Conservation (phyloP, 179 eudicot species). For the Nepenthes alata region DNA sequence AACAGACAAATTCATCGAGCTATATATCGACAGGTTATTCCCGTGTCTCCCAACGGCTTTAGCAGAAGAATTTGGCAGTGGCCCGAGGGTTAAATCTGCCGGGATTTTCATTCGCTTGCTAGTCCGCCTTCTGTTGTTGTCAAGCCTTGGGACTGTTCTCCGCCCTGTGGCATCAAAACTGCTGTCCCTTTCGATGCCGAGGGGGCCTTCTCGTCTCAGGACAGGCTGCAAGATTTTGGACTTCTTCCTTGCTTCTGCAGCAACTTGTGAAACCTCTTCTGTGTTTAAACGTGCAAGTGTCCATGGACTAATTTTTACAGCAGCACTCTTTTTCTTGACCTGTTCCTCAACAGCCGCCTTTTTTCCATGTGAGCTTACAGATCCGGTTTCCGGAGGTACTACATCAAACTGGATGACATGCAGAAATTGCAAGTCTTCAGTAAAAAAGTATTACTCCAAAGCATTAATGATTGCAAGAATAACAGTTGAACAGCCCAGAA, state of each 20-base stretch:
- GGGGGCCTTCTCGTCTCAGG: constrained; percentile 28
- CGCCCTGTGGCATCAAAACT: constrained; percentile 55
- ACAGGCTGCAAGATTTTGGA: constrained; percentile 84
- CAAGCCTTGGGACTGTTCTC: constrained; percentile 30
- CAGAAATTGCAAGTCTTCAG: neutral
- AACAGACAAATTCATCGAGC: constrained; percentile 15
- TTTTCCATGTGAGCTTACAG: constrained; percentile 83
- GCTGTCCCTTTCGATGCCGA: constrained; percentile 33
- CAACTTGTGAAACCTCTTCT: constrained; percentile 83
- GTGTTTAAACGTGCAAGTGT: constrained; percentile 82
- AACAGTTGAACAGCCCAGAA: neutral
- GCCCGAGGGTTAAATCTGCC: constrained; percentile 34
- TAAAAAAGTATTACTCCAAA: neutral
- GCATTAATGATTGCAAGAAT: neutral
- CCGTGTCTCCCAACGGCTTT: constrained; percentile 14
- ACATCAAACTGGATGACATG: constrained; percentile 66
- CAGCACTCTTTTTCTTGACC: constrained; percentile 60
- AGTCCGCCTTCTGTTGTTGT: constrained; percentile 42
- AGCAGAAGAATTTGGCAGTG: constrained; percentile 24
- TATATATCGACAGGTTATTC: constrained; percentile 9
- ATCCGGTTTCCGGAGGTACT: constrained; percentile 76
- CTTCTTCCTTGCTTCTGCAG: constrained; percentile 89
- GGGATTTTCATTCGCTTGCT: constrained; percentile 58
- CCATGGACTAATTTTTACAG: constrained; percentile 97
- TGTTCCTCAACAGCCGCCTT: constrained; percentile 45